Base-by-base conservation (phyloP, 805 yeast species). In the Candida lessepsii region DNA sequence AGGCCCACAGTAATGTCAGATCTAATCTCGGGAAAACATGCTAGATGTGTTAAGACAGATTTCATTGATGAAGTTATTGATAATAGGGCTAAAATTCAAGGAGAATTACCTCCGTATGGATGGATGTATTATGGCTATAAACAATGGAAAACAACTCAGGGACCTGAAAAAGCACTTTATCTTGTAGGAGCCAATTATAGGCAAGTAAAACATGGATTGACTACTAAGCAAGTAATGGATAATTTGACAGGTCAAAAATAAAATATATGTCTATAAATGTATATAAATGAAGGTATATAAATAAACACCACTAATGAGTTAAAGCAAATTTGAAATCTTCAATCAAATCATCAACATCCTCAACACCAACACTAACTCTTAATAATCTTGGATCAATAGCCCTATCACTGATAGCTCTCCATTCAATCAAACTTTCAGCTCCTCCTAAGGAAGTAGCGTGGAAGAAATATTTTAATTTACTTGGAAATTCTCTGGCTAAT, bases 391-490 rank as follows among this genome's bases (percentile, higher is more conserved):
- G 73, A 15, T 75, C 67, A 10, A 81, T 83, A 3, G 63, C 48
- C 1, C 74, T 57, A 55, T 88, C 71, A 42, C 56, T 74, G 63
- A 90, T 55, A 0, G 87, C 82, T 56, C 96, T 78, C 96, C 96
- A 88, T 61, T 90, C 97, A 42, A 90, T 79, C 54, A 89, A 67
- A 33, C 95, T 83, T 62, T 91, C 97, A 10, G 85, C 86, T 16
- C 97, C 96, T 28, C 97, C 97, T 19, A 91, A 68, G 2, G 96
- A 87, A 20, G 48, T 44, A 3, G 96, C 96, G 62, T 90, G 98
- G 50, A 82, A 83, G 67, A 89, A 88, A 47, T 75, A 76, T 49
- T 78, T 75, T 44, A 88, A 65, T 44, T 69, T 74, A 2, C 81
- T 67, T 6, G 96, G 95, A 11, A 90, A 65, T 8, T 51, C 40